phyloP scores from a whole-genome alignment of 2,329 filamentous ascomycete genomes.

The Claviceps quebecensis region DNA sequence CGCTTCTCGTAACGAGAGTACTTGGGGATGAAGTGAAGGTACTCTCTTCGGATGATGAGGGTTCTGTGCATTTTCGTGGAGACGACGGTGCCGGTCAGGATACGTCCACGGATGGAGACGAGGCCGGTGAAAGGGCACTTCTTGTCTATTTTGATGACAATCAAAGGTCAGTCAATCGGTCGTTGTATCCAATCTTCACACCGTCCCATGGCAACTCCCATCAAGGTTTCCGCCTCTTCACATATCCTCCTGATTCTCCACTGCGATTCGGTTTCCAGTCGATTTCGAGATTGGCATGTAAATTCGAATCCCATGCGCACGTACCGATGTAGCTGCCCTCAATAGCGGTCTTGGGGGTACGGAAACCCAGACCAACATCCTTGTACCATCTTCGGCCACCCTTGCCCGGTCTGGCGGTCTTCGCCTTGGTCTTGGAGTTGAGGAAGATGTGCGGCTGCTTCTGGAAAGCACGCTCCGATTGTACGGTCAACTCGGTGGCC shows the following conservation, averaged over 20 bases:
- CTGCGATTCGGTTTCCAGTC: constrained; percentile 5
- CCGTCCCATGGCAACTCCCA: not conserved
- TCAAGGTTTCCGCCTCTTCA: not conserved
- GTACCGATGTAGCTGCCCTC: constrained; percentile 98
- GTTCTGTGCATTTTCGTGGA: constrained; percentile 99
- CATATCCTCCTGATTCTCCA: too few relatives aligned
- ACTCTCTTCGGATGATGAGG: constrained; percentile 97
- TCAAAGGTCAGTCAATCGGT: constrained; percentile 2
- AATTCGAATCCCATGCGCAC: constrained; percentile 26
- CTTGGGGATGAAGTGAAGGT: constrained; percentile 99
- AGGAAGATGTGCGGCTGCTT: constrained; percentile 99
- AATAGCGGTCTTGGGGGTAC: constrained; percentile 96
- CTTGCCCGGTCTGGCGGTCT: constrained; percentile 78
- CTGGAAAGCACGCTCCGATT: constrained; percentile 99
- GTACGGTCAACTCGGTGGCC: constrained; percentile 98
- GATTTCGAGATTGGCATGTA: not conserved
- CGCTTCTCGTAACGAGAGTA: constrained; percentile 99
- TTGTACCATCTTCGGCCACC: constrained; percentile 93
- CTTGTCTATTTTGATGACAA: constrained; percentile 58
- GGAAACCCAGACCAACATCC: constrained; percentile 98
- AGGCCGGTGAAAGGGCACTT: constrained; percentile 99
- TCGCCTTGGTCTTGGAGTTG: constrained; percentile 86
- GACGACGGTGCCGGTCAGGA: constrained; percentile 96
- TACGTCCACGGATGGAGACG: constrained; percentile 99
- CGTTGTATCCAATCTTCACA: not conserved